A percentile compares a stretch with the other conserved stretches of the same genome.
phyloP scores from a whole-genome alignment of 345 rosid genomes.

The Murraya paniculata region DNA sequence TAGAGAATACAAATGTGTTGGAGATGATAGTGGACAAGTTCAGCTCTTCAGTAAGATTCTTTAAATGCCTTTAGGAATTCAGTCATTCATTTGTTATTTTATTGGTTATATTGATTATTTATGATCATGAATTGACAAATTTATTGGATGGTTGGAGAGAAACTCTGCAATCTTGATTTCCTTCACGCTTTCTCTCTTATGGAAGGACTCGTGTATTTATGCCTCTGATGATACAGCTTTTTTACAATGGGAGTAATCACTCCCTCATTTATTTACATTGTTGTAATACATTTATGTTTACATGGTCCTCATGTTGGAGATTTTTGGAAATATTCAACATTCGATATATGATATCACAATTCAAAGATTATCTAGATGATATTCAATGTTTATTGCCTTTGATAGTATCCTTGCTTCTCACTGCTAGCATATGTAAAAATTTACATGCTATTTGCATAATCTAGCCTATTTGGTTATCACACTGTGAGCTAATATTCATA shows the following conservation, averaged over 20 bases:
- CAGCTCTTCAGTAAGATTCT: conserved; percentile 79
- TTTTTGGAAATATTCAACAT: background rate
- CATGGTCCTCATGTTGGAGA: background rate
- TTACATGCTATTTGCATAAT: background rate
- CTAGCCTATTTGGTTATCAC: background rate
- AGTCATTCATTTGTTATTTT: background rate
- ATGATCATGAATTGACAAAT: background rate
- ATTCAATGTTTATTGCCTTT: background rate
- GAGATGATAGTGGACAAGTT: conserved; percentile 91
- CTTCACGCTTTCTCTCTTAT: no score
- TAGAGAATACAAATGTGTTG: conserved; percentile 76
- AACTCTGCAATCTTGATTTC: background rate
- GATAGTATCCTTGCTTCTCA: background rate
- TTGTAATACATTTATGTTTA: background rate
- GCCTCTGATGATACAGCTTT: background rate
- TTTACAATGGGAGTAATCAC: background rate
- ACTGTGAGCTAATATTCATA: background rate
- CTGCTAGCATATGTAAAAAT: background rate
- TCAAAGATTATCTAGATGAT: background rate
- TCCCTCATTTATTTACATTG: background rate
- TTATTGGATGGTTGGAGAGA: background rate
- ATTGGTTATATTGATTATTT: background rate
- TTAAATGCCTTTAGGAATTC: background rate
- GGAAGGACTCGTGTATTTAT: background rate
- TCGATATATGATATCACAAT: background rate